Percentiles rank a stretch among this genome's conserved stretches.
Conservation (phyloP, 2,329 filamentous ascomycete genomes). For the Apiospora aurea region DNA sequence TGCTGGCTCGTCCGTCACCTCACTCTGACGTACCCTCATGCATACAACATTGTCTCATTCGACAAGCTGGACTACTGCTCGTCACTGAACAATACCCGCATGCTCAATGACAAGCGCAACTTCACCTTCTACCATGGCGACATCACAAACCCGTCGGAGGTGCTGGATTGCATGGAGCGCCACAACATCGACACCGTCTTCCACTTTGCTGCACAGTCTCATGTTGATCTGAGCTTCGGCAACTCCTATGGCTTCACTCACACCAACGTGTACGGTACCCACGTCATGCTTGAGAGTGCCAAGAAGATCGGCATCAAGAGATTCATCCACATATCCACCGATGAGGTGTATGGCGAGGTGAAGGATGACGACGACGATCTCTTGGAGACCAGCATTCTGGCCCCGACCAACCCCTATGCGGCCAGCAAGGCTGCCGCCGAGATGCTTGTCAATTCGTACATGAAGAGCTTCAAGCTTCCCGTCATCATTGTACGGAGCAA, state of each 20-base stretch:
- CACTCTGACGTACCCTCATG: constrained; percentile 72
- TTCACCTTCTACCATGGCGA: constrained; percentile 84
- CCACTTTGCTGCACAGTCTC: constrained; percentile 86
- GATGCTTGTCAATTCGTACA: constrained; percentile 87
- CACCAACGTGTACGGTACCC: constrained; percentile 85
- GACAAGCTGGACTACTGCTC: constrained; percentile 87
- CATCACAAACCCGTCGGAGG: constrained; percentile 73
- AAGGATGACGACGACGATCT: constrained; percentile 75
- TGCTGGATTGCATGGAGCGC: constrained; percentile 73
- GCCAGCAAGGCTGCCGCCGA: constrained; percentile 83
- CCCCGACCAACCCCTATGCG: constrained; percentile 83
- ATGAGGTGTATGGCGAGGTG: constrained; percentile 86
- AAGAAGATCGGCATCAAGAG: constrained; percentile 73
- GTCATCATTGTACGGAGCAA: constrained; percentile 83
- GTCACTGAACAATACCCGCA: constrained; percentile 79
- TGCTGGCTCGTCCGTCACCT: constrained; percentile 86
- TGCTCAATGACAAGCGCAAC: constrained; percentile 71
- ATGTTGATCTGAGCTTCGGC: constrained; percentile 83
- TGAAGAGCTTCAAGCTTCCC: constrained; percentile 82
- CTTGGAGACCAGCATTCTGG: constrained; percentile 75
- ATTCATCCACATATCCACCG: constrained; percentile 84
- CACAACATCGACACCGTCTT: constrained; percentile 81
- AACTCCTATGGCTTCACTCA: constrained; percentile 84
- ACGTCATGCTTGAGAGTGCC: constrained; percentile 79
- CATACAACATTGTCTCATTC: constrained; percentile 82